Evolutionary conservation across 495 filamentous ascomycete species (phyloP), one percentile per base, ranked within the genome.

Genomic region (Talaromyces wortmannii): DNA sequence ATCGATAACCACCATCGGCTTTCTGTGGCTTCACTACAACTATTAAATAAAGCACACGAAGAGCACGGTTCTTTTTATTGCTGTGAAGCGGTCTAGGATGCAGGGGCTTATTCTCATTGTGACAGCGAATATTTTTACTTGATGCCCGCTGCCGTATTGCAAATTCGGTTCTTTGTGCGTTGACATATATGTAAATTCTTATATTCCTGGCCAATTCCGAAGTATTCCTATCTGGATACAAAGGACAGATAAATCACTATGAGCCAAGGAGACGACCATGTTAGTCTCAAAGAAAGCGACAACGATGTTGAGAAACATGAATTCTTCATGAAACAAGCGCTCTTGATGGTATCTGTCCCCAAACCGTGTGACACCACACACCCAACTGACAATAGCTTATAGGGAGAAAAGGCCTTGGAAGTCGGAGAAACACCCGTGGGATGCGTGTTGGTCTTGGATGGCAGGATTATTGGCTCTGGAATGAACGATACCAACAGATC

Each of bases 401-500:
- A 95, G 87, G 91, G 89, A 45, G 82, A 88, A 59, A 78, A 85
- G 52, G 94, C 94, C 13, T 82, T 97, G n/a, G 61, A 70, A 29
- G 85, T 75, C 43, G 86, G 91, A 57, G 94, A 98, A 73, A 96
- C 95, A 2, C 95, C 94, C 6, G 95, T 98, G 13, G 95, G 94
- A 50, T 97, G 95, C 73, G 90, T 97, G 16, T 82, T 98, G 46
- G 91, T 97, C 0, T 75, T 90, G 64, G 63, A 85, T 36, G 80
- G 78, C 53, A 69, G 82, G 47, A 79, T 96, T 55, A 88, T 98
- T 60, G 92, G 87, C 6, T 75, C 72, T 52, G 94, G 94, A 48
- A 96, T 94, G 89, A 98, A 98, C 60, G 92, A 92, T 29, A 98
- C 94, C 31, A 98, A 97, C 64, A 78, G 86, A 52, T 92, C 87